These are phyloP conservation scores for Penicillium aurantiogriseum DNA, from an alignment of 2,329 filamentous ascomycete species.

Conservation along the genomic window DNA sequence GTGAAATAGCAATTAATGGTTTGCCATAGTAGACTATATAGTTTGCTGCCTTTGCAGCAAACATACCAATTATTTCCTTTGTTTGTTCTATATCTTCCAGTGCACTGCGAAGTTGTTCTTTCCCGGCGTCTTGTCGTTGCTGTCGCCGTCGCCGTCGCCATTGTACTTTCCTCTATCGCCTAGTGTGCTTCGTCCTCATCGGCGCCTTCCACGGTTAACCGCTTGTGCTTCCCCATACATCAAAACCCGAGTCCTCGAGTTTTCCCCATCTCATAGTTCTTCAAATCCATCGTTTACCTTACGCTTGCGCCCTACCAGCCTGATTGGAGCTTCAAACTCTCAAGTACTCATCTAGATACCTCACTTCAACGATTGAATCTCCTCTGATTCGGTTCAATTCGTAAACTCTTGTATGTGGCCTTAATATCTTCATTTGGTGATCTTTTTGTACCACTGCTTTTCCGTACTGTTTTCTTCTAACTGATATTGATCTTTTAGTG, in stretches of 20 bases:
- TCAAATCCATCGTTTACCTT: neutral
- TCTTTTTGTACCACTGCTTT: too few species aligned
- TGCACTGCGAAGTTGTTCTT: neutral
- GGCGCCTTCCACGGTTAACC: neutral
- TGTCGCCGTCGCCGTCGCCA: neutral
- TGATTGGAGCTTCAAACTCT: neutral
- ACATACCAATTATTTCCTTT: conserved; percentile 26
- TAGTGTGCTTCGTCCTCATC: neutral
- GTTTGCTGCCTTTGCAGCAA: conserved; percentile 24
- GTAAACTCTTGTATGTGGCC: neutral
- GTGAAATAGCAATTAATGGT: conserved; percentile 33
- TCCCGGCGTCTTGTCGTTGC: neutral
- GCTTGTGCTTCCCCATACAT: neutral
- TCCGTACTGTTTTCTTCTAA: neutral
- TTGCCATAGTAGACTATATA: conserved; percentile 32
- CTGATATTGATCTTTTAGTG: neutral
- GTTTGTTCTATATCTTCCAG: conserved; percentile 12
- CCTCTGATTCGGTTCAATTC: neutral
- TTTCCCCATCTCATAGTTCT: neutral
- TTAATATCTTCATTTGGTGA: neutral
- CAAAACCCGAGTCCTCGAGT: neutral
- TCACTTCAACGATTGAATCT: neutral
- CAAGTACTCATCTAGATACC: neutral
- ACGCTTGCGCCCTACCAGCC: neutral
- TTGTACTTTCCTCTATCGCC: neutral